Evolutionary conservation across 192 early-diverging fungal genomes (phyloP).

Genomic region (Entrophospora sp.): DNA sequence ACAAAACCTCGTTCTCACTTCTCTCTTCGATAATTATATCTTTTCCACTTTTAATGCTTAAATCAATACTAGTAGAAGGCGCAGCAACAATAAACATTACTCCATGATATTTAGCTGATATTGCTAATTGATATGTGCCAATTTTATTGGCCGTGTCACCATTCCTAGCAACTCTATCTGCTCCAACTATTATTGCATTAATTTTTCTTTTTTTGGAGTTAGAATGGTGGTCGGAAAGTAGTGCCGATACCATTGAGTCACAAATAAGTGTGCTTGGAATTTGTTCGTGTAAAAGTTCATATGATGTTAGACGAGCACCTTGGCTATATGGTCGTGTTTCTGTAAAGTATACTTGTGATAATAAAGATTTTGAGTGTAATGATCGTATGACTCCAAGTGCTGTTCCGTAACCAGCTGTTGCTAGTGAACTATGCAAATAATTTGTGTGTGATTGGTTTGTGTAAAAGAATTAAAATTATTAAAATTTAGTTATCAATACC

Average conservation of each 20-base stretch:
- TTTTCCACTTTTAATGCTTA: slow-evolving; percentile 54
- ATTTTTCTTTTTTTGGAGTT: no score
- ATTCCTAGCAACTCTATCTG: slow-evolving; percentile 91
- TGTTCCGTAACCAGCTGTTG: slow-evolving; percentile 80
- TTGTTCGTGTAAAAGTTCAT: slow-evolving; percentile 81
- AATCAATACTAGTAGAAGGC: slow-evolving; percentile 84
- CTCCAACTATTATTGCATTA: slow-evolving; percentile 86
- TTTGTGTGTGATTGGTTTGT: no score
- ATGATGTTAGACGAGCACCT: slow-evolving; percentile 88
- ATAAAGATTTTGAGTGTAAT: slow-evolving; percentile 41
- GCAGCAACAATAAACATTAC: slow-evolving; percentile 93
- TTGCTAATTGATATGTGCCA: slow-evolving; percentile 95
- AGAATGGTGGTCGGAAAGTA: no score
- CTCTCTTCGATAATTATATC: slow-evolving; percentile 86
- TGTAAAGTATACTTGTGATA: slow-evolving; percentile 82
- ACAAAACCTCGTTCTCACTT: slow-evolving; percentile 60
- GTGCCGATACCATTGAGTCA: slow-evolving; percentile 83
- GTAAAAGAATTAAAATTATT: no score
- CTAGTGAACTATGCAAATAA: slow-evolving; percentile 50
- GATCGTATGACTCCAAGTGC: slow-evolving; percentile 88
- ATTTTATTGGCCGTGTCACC: slow-evolving; percentile 99
- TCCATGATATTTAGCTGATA: slow-evolving; percentile 74
- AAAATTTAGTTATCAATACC: no score
- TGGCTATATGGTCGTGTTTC: slow-evolving; percentile 99
- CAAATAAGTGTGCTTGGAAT: slow-evolving; percentile 87